Evolutionary conservation across 495 filamentous ascomycete genomes (phyloP).

Genomic region (Aspergillus haitiensis): DNA sequence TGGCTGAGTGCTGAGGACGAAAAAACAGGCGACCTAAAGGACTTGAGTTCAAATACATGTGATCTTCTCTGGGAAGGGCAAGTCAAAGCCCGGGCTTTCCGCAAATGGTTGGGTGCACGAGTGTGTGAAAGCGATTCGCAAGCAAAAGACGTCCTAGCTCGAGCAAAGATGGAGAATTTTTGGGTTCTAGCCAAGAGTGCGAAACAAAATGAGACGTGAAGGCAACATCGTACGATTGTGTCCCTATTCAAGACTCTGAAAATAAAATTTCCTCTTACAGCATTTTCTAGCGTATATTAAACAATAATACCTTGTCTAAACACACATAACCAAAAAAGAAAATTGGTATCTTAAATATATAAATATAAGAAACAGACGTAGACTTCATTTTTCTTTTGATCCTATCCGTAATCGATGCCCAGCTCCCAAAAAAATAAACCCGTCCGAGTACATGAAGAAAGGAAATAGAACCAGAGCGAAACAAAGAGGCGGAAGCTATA

Average conservation of each 20-base stretch:
- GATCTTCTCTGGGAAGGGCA: constrained; percentile 85
- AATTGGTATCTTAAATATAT: constrained; percentile 5
- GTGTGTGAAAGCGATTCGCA: constrained; percentile 86
- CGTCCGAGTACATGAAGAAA: constrained; percentile 31
- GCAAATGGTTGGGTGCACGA: constrained; percentile 75
- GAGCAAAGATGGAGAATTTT: constrained; percentile 90
- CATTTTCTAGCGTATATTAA: not conserved
- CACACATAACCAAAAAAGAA: not conserved
- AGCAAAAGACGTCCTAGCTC: constrained; percentile 75
- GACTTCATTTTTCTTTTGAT: constrained; percentile 13
- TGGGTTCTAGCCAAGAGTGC: constrained; percentile 89
- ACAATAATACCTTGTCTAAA: not conserved
- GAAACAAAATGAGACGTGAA: constrained; percentile 41
- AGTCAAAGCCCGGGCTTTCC: constrained; percentile 72
- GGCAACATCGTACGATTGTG: not conserved
- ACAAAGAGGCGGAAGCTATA: constrained; percentile 13
- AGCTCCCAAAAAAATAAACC: constrained; percentile 1
- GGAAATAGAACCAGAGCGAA: constrained; percentile 6
- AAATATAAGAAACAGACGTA: not conserved
- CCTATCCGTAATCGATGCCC: not conserved
- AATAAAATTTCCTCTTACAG: not conserved
- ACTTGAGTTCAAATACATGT: constrained; percentile 77
- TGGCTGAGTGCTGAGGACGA: constrained; percentile 81
- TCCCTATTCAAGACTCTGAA: too few species aligned
- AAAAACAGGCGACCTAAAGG: constrained; percentile 68